phyloP scores from a whole-genome alignment of 306 rosid species.

The Malus fusca region DNA sequence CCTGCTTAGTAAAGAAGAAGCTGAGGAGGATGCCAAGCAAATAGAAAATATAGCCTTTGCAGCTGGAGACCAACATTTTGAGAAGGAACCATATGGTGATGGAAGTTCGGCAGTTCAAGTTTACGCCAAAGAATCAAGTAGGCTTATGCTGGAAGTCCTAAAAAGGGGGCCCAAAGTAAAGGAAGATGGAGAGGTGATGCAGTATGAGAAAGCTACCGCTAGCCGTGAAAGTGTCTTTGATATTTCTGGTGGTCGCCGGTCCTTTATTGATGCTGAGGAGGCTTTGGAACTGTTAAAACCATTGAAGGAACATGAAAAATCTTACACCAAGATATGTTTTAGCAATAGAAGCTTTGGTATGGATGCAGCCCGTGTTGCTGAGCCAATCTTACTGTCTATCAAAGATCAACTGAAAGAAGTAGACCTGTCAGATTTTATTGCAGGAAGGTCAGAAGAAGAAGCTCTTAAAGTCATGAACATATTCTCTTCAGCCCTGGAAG shows the following conservation, averaged over 20 bases:
- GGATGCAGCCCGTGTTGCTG: constrained; percentile 72
- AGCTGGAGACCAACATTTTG: constrained; percentile 61
- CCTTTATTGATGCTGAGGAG: constrained; percentile 60
- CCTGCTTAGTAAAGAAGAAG: constrained; percentile 67
- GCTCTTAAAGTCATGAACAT: constrained; percentile 76
- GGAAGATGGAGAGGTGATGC: constrained; percentile 39
- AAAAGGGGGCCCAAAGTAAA: constrained; percentile 64
- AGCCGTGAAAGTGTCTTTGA: constrained; percentile 50
- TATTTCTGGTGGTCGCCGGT: constrained; percentile 69
- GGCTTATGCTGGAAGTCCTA: constrained; percentile 75
- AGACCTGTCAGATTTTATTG: constrained; percentile 75
- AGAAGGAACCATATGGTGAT: constrained; percentile 74
- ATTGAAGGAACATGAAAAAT: constrained; percentile 38
- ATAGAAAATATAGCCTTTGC: constrained; percentile 60
- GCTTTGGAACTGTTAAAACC: constrained; percentile 62
- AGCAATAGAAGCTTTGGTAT: constrained; percentile 85
- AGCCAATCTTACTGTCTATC: constrained; percentile 52
- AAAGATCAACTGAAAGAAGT: constrained; percentile 66
- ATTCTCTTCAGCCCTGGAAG: constrained; percentile 74
- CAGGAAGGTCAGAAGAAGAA: constrained; percentile 75
- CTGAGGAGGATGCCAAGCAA: constrained; percentile 56
- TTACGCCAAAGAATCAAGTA: constrained; percentile 87
- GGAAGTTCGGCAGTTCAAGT: constrained; percentile 83
- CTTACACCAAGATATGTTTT: constrained; percentile 58
- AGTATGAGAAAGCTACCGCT: constrained; percentile 28